Conservation (phyloP, 306 rosid genomes). For the Lathyrus tuberosus region DNA sequence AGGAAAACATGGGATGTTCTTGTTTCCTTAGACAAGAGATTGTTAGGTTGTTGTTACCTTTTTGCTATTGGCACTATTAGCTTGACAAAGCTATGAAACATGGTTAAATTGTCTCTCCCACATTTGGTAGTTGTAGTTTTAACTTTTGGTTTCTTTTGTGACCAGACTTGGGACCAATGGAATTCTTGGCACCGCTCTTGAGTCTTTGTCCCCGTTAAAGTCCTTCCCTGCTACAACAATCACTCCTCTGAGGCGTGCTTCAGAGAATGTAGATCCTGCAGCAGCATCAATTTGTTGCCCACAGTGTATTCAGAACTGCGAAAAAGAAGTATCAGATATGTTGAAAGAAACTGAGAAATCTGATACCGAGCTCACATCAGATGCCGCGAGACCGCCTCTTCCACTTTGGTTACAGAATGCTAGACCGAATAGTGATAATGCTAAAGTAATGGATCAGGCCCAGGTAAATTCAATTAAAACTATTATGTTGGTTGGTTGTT, state of each 20-base stretch:
- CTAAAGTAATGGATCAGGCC: constrained; percentile 52
- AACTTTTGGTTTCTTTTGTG: constrained; percentile 33
- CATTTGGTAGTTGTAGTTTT: constrained; percentile 28
- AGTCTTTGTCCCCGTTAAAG: constrained; percentile 73
- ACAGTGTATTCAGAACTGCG: constrained; percentile 60
- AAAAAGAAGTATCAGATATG: constrained; percentile 62
- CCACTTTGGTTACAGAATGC: constrained; percentile 96
- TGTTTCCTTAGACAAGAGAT: constrained; percentile 30
- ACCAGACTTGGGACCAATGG: constrained; percentile 82
- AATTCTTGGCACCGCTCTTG: constrained; percentile 73
- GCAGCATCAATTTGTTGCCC: constrained; percentile 61
- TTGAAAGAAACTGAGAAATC: constrained; percentile 65
- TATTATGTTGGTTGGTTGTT: neutral
- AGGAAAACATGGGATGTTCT: constrained; percentile 37
- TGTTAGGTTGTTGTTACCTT: constrained; percentile 28
- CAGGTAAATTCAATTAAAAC: constrained; percentile 50
- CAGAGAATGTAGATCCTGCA: constrained; percentile 63
- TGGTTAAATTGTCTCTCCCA: constrained; percentile 34
- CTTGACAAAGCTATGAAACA: constrained; percentile 34
- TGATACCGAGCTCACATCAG: constrained; percentile 55
- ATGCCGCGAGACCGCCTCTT: constrained; percentile 53
- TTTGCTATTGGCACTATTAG: constrained; percentile 28
- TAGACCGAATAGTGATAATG: constrained; percentile 52
- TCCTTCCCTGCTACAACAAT: constrained; percentile 54
- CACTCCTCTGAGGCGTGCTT: constrained; percentile 51